Base-by-base conservation (phyloP, 345 rosid genomes). In the Murraya paniculata region DNA sequence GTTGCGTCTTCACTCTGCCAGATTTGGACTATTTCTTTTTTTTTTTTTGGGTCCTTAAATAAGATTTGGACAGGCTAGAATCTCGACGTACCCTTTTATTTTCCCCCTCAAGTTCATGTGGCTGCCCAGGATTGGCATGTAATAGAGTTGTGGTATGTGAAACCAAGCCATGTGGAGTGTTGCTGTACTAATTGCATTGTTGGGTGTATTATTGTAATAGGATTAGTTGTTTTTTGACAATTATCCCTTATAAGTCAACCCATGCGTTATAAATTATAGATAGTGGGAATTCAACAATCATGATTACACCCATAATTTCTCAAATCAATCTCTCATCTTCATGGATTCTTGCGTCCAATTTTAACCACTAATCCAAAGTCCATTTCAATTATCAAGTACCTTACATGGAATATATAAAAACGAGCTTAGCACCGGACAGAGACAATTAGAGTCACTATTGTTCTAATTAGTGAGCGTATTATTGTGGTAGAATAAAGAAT, bases 101-200 rank as follows among this genome's bases (percentile, higher is more conserved):
- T 21, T 16, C 30, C 1, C 11, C 11, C 25, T 13, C 68, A 24
- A 13, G 28, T 39, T 60, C 56, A 10, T 4, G 28, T 30, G 59
- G 22, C 53, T 74, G 76, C 11, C 55, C 76, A 14, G 25, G 57
- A n/a, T 36, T 19, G 66, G 76, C 39, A 39, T 14, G n/a, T 1
- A 24, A 7, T n/a, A 64, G 25, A 19, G 0, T 18, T 31, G 36
- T 35, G 9, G 55, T 28, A 28, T 13, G 21, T 45, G 28, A 80
- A 62, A 33, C 13, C 76, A 78, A 61, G 22, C 22, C 80, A 78
- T 75, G 84, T 78, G 80, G 78, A 61, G 1, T 71, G 78, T 68
- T 68, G 77, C 1, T 45, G 4, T 1, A 11, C 50, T 56, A 68
- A 71, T 80, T 82, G 76, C 77, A 71, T 50, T 10, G 45, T 30